phyloP scores from a whole-genome alignment of 441 rosid genomes.

The Euphorbia celastroides region DNA sequence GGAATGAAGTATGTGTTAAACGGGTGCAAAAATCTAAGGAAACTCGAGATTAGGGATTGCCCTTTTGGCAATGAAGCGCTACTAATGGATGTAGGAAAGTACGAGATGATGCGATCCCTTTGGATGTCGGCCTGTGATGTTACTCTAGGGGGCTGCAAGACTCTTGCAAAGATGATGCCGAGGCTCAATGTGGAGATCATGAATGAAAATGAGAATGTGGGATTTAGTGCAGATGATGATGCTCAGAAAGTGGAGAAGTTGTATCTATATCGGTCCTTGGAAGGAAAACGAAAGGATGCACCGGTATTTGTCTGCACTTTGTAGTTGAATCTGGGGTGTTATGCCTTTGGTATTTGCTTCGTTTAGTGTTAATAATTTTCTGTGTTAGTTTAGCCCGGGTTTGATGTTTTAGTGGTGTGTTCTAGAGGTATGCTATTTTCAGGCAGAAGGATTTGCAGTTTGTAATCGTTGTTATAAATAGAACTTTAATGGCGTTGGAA shows the following conservation, averaged over 20 bases:
- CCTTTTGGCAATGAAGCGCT: conserved; percentile 86
- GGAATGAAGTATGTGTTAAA: conserved; percentile 77
- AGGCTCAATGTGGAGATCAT: conserved; percentile 81
- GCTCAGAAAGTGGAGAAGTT: conserved; percentile 60
- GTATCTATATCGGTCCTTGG: conserved; percentile 80
- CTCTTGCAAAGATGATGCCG: conserved; percentile 63
- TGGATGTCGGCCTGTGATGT: conserved; percentile 97
- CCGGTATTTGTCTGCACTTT: conserved; percentile 66
- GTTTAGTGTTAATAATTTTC: not conserved
- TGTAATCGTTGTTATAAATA: conserved; percentile 26
- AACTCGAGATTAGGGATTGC: conserved; percentile 80
- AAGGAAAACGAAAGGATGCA: conserved; percentile 66
- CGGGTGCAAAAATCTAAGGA: conserved; percentile 80
- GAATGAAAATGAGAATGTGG: conserved; percentile 41
- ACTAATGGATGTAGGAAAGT: conserved; percentile 77
- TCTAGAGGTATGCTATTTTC: conserved; percentile 22
- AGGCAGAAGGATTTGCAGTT: conserved; percentile 26
- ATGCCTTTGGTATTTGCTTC: not conserved
- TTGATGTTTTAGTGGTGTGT: conserved; percentile 27
- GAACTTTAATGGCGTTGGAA: conserved; percentile 15
- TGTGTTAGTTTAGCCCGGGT: conserved; percentile 26
- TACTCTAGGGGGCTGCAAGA: conserved; percentile 78
- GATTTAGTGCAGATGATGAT: conserved; percentile 40
- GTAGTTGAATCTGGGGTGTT: conserved; percentile 29
- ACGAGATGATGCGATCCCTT: conserved; percentile 99